Percentiles rank a stretch among this genome's conserved stretches.
phyloP scores from a whole-genome alignment of 225 moss, liverwort and hornwort genomes.

The Asterella californica region DNA sequence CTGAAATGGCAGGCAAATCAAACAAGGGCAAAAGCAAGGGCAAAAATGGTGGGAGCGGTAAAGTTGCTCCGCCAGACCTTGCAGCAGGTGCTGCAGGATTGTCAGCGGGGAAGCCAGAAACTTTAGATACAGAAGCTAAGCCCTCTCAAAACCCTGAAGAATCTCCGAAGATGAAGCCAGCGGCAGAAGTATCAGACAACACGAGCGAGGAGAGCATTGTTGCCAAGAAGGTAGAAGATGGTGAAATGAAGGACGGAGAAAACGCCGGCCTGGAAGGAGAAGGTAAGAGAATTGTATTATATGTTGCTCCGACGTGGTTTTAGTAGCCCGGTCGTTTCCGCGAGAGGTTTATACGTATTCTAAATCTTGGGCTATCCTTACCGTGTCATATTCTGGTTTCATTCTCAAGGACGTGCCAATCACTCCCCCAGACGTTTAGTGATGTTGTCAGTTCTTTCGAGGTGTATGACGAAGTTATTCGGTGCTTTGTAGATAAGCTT shows the following conservation, averaged over 20 bases:
- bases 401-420: not conserved
- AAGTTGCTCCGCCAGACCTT: constrained; percentile 44
- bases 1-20: constrained; percentile 77
- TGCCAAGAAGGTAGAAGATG: constrained; percentile 24
- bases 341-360: too few relatives aligned
- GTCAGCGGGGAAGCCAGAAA: constrained; percentile 44
- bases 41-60: constrained; percentile 39
- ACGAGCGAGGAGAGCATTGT: not conserved
- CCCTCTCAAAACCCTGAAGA: constrained; percentile 32
- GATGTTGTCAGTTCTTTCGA: too few relatives aligned
- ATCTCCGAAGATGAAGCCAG: not conserved
- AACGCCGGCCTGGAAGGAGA: constrained; percentile 34
- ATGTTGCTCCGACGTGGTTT: not conserved
- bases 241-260: constrained; percentile 32
- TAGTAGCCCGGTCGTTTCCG: not conserved
- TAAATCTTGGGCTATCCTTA: not conserved
- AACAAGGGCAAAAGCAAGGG: constrained; percentile 73
- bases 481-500: too few relatives aligned
- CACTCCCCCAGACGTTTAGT: not conserved
- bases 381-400: not conserved
- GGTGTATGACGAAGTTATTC: too few relatives aligned
- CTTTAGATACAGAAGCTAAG: constrained; percentile 29
- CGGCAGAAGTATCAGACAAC: not conserved
- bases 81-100: constrained; percentile 55
- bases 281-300: constrained; percentile 19